These are phyloP conservation scores for Leccinellum rugosiceps DNA, from an alignment of 768 basidiomycete genomes.

Conservation along the genomic window DNA sequence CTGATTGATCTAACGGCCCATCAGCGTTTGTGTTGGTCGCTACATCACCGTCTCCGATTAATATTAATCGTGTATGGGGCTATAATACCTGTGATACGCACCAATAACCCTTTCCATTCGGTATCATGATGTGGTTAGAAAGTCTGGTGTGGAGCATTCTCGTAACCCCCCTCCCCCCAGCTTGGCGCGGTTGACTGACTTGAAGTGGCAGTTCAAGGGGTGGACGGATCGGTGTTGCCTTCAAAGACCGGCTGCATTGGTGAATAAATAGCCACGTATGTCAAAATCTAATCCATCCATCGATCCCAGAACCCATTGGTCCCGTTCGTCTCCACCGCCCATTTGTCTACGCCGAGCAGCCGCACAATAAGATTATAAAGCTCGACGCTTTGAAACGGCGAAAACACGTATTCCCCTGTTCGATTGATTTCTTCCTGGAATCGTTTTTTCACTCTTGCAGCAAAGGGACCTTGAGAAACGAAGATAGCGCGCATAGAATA, in stretches of 20 bases:
- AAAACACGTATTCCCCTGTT: constrained; percentile 53
- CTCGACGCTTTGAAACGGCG: constrained; percentile 78
- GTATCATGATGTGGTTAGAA: not conserved
- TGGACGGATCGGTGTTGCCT: not conserved
- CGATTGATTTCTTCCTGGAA: constrained; percentile 18
- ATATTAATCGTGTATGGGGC: not conserved
- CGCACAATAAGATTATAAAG: constrained; percentile 78
- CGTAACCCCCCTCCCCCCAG: not conserved
- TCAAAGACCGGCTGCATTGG: not conserved
- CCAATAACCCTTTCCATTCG: not conserved
- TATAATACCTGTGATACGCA: not conserved
- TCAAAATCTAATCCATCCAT: constrained; percentile 31
- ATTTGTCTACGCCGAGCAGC: constrained; percentile 57
- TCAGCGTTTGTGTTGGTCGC: not conserved
- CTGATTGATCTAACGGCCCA: not conserved
- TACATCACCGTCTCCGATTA: not conserved
- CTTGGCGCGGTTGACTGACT: not conserved
- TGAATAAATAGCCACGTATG: not conserved
- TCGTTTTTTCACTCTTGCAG: constrained; percentile 25
- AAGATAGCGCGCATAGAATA: constrained; percentile 83
- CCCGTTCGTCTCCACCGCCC: constrained; percentile 67
- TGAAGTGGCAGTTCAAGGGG: not conserved
- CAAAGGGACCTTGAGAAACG: constrained; percentile 68
- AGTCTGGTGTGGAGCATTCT: not conserved
- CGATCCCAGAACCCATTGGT: constrained; percentile 80